Evolutionary conservation across 768 basidiomycete species (phyloP).

Genomic region (Epithele typhae): DNA sequence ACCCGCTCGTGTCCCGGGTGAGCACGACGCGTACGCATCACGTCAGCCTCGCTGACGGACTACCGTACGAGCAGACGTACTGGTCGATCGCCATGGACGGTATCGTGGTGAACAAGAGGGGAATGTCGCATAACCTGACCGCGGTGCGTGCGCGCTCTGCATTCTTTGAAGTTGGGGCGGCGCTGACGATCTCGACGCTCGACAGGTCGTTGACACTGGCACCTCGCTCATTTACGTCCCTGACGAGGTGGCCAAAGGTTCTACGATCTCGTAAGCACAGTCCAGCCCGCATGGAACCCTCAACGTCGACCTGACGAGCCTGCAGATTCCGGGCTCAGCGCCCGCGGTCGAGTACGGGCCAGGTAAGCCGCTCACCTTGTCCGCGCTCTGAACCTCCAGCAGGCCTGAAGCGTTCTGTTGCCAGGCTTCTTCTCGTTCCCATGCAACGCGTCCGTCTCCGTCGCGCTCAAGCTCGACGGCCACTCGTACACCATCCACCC

Average conservation of each 20-base stretch:
- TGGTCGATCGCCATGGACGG: constrained; percentile 54
- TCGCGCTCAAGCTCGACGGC: constrained; percentile 44
- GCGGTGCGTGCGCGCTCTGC: constrained; percentile 29
- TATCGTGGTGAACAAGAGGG: constrained; percentile 30
- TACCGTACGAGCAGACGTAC: constrained; percentile 40
- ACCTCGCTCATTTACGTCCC: constrained; percentile 64
- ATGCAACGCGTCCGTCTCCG: constrained; percentile 33
- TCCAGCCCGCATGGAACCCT: background rate
- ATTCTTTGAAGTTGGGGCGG: background rate
- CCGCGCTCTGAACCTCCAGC: background rate
- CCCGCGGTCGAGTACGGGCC: constrained; percentile 38
- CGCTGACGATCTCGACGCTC: background rate
- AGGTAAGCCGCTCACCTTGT: constrained; percentile 25
- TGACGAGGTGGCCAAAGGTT: constrained; percentile 35
- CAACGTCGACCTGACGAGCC: background rate
- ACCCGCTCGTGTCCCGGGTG: constrained; percentile 33
- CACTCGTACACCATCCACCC: constrained; percentile 37
- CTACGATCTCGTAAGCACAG: constrained; percentile 36
- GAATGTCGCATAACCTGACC: constrained; percentile 22
- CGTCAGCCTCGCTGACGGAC: background rate
- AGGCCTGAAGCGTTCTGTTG: too few relatives aligned
- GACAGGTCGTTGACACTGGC: constrained; percentile 64
- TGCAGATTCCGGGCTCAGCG: constrained; percentile 47
- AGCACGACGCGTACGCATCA: background rate
- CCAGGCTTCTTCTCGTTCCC: constrained; percentile 53